Evolutionary conservation across 805 yeast genomes (phyloP).

Genomic region (Saccharomycopsis capsularis): DNA sequence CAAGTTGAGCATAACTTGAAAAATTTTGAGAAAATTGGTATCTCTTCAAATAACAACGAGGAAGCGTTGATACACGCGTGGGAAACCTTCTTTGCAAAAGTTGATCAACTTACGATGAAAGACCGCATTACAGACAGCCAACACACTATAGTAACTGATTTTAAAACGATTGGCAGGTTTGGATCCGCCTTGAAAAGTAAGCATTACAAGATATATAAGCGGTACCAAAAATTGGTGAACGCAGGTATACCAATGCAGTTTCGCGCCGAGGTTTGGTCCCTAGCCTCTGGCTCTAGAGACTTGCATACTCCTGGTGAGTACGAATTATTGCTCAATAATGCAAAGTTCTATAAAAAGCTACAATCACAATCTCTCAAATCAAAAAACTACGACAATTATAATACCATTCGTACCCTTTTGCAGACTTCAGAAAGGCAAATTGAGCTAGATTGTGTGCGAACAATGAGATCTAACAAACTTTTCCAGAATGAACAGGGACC

Average conservation of each 20-base stretch:
- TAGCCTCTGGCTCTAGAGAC: constrained; percentile 44
- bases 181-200: not conserved
- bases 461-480: constrained; percentile 47
- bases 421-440: constrained; percentile 37
- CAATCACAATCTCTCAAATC: not conserved
- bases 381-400: not conserved
- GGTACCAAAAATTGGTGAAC: constrained; percentile 32
- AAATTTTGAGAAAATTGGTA: too few relatives aligned
- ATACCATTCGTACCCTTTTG: not conserved
- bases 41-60: not conserved
- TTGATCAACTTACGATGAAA: constrained; percentile 1
- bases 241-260: constrained; percentile 45
- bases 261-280: constrained; percentile 45
- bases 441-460: constrained; percentile 46
- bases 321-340: constrained; percentile 27
- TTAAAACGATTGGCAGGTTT: constrained; percentile 1
- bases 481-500: constrained; percentile 48
- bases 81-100: constrained; percentile 3
- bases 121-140: not conserved
- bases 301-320: constrained; percentile 42
- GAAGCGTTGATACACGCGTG: not conserved
- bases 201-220: constrained; percentile 22
- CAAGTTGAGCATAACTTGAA: not conserved
- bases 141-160: too few relatives aligned
- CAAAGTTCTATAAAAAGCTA: not conserved